Evolutionary conservation across 169 alveolate genomes (phyloP).

Genomic region (Plasmodium gonderi): DNA sequence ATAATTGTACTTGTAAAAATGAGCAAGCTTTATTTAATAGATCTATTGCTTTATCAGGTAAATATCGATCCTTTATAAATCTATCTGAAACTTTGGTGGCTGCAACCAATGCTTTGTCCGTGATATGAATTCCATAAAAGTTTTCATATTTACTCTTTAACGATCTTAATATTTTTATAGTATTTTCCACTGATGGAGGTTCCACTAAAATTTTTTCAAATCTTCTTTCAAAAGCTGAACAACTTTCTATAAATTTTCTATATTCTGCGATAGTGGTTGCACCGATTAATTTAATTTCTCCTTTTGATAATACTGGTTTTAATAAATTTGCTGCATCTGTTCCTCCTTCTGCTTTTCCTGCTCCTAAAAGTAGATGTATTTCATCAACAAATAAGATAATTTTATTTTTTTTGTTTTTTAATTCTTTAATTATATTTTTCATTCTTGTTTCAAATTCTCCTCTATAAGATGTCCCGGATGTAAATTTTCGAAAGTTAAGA

Average conservation of each 20-base stretch:
- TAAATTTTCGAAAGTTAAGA: conserved; percentile 63
- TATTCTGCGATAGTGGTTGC: conserved; percentile 79
- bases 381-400: conserved; percentile 79
- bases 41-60: conserved; percentile 82
- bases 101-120: conserved; percentile 77
- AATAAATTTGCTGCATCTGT: conserved; percentile 76
- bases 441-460: conserved; percentile 76
- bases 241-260: conserved; percentile 75
- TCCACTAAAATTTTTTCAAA: conserved; percentile 75
- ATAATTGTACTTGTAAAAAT: conserved; percentile 61
- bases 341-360: conserved; percentile 77
- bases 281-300: conserved; percentile 77
- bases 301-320: conserved; percentile 78
- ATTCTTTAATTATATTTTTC: conserved; percentile 71
- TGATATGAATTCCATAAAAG: conserved; percentile 66
- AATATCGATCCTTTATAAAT: conserved; percentile 71
- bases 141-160: conserved; percentile 70
- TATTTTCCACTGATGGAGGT: conserved; percentile 72
- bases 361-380: conserved; percentile 76
- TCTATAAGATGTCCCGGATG: conserved; percentile 73
- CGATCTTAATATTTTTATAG: conserved; percentile 75
- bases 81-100: conserved; percentile 74
- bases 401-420: conserved; percentile 70
- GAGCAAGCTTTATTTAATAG: conserved; percentile 78
- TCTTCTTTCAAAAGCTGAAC: conserved; percentile 80